Conservation (phyloP, 352 stramenopile genomes). For the Pythium utonaiense region DNA sequence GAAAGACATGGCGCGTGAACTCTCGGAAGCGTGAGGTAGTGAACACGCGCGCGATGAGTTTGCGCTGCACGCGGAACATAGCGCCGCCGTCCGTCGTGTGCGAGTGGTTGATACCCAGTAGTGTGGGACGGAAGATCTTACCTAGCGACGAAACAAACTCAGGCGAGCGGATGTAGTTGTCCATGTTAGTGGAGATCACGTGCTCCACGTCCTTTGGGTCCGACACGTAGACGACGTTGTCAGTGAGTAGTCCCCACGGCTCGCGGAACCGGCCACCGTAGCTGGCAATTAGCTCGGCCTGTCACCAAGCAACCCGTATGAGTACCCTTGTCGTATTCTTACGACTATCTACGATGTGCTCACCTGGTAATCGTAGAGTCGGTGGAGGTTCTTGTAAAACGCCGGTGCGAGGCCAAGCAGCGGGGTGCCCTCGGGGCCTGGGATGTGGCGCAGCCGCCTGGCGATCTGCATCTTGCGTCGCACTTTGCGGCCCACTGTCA, state of each 20-base stretch:
- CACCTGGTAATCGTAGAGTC: slow-evolving; percentile 48
- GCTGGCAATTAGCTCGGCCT: slow-evolving; percentile 36
- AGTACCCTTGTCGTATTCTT: no score
- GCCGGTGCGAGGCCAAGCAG: slow-evolving; percentile 49
- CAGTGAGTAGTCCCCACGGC: slow-evolving; percentile 57
- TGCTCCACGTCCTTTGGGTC: slow-evolving; percentile 59
- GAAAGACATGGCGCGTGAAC: slow-evolving; percentile 42
- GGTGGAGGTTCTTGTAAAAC: slow-evolving; percentile 44
- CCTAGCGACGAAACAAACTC: slow-evolving; percentile 49
- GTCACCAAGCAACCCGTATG: no score
- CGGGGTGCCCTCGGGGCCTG: slow-evolving; percentile 34
- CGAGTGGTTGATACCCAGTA: slow-evolving; percentile 62
- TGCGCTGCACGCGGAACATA: slow-evolving; percentile 69
- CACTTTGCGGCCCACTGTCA: slow-evolving; percentile 14
- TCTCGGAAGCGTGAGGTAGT: slow-evolving; percentile 49
- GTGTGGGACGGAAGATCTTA: slow-evolving; percentile 58
- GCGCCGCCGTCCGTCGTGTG: slow-evolving; percentile 43
- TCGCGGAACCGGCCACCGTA: slow-evolving; percentile 47
- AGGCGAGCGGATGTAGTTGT: slow-evolving; percentile 69
- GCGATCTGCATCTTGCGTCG: slow-evolving; percentile 44
- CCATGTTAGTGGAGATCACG: slow-evolving; percentile 53
- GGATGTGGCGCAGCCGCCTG: slow-evolving; percentile 30
- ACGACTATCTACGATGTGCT: neutral
- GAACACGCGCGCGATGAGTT: slow-evolving; percentile 85
- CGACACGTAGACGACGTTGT: slow-evolving; percentile 50